phyloP scores from a whole-genome alignment of 495 filamentous ascomycete genomes.

The Jackrogersella multiformis region DNA sequence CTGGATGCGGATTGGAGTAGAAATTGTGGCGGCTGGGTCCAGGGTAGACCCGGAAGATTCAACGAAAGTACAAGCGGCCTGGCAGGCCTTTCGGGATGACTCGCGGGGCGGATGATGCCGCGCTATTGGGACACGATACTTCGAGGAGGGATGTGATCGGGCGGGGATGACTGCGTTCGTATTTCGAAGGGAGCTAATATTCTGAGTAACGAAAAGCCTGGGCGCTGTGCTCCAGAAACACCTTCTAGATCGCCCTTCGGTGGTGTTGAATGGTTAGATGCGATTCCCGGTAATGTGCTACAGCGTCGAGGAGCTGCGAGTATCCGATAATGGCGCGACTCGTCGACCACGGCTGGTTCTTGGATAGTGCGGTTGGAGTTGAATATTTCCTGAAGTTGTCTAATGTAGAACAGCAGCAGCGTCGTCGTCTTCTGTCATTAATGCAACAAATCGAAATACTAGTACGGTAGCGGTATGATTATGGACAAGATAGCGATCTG shows the following conservation, averaged over 20 bases:
- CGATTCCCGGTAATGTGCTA: conserved; percentile 36
- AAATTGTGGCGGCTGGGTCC: conserved; percentile 60
- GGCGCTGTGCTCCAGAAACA: conserved; percentile 18
- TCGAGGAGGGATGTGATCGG: conserved; percentile 5
- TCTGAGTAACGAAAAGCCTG: conserved; percentile 30
- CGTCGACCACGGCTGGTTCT: conserved; percentile 16
- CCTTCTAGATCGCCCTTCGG: conserved; percentile 16
- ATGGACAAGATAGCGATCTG: conserved; percentile 16
- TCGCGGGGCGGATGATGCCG: conserved; percentile 33
- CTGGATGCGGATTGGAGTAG: conserved; percentile 59
- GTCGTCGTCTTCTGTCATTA: conserved; percentile 7
- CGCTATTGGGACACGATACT: conserved; percentile 27
- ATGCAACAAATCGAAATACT: conserved; percentile 2
- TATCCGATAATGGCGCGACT: conserved; percentile 36
- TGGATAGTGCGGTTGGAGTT: conserved; percentile 1
- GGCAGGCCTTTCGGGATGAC: conserved; percentile 23
- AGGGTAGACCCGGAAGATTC: conserved; percentile 35
- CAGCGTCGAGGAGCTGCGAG: conserved; percentile 40
- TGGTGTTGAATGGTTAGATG: conserved; percentile 26
- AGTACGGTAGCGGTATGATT: conserved; percentile 8
- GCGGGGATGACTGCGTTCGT: conserved; percentile 15
- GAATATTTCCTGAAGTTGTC: not conserved
- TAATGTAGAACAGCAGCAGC: conserved; percentile 9
- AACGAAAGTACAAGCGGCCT: conserved; percentile 19
- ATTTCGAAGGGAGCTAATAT: conserved; percentile 15